Evolutionary conservation across 2,329 filamentous ascomycete species (phyloP).

Genomic region (Apiospora marii): DNA sequence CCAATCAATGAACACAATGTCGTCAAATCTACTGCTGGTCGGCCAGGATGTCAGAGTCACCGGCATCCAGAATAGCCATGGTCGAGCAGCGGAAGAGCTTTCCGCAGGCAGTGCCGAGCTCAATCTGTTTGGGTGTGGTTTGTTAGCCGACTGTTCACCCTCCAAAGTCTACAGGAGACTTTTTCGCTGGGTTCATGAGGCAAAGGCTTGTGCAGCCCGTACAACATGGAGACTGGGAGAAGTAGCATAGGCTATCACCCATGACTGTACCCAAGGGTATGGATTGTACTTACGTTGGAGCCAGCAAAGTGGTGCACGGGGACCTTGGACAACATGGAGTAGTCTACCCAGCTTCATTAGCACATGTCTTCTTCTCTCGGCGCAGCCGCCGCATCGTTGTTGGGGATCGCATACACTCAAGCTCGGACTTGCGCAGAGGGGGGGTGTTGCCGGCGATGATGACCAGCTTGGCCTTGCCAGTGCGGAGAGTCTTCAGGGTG

Average conservation of each 20-base stretch:
- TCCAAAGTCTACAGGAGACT: slow-evolving; percentile 87
- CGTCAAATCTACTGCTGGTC: slow-evolving; percentile 67
- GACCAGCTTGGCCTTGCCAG: slow-evolving; percentile 90
- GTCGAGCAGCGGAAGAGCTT: slow-evolving; percentile 99
- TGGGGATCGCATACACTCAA: slow-evolving; percentile 61
- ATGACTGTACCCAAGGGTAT: slow-evolving; percentile 24
- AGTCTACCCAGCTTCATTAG: slow-evolving; percentile 58
- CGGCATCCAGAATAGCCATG: slow-evolving; percentile 96
- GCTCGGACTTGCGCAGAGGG: slow-evolving; percentile 96
- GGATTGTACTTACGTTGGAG: slow-evolving; percentile 88
- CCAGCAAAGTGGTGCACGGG: slow-evolving; percentile 97
- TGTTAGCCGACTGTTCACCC: slow-evolving; percentile 74
- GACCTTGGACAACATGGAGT: slow-evolving; percentile 91
- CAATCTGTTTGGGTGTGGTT: slow-evolving; percentile 71
- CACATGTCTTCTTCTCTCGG: not conserved
- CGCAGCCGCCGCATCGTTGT: not conserved
- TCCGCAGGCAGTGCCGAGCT: slow-evolving; percentile 97
- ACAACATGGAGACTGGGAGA: slow-evolving; percentile 15
- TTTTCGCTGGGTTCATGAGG: slow-evolving; percentile 83
- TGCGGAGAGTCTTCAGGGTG: slow-evolving; percentile 87
- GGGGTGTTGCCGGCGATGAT: slow-evolving; percentile 92
- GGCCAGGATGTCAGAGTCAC: slow-evolving; percentile 97
- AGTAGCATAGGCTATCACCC: slow-evolving; percentile 21
- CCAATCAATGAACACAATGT: slow-evolving; percentile 36
- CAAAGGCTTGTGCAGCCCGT: slow-evolving; percentile 13